Evolutionary conservation across 805 yeast species (phyloP).

Genomic region (Metschnikowia bowlesiae): DNA sequence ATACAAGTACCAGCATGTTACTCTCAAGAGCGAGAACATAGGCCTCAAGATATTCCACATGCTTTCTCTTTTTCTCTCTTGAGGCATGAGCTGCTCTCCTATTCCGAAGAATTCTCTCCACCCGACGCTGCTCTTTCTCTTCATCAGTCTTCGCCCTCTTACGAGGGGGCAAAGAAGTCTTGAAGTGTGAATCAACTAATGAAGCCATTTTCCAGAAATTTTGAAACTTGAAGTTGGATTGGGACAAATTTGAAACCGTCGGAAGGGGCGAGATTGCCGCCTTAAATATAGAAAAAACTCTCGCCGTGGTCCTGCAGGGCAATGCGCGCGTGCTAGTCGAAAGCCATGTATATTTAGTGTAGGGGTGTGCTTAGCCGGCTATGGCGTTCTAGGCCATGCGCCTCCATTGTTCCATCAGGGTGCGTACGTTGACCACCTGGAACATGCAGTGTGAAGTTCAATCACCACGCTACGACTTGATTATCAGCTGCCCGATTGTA

Average conservation of each 20-base stretch:
- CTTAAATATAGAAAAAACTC: neutral
- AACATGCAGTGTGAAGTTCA: neutral
- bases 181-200: constrained; percentile 22
- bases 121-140: constrained; percentile 94
- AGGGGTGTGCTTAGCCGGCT: constrained; percentile 2
- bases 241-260: neutral
- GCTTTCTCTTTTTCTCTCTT: constrained; percentile 91
- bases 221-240: neutral
- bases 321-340: constrained; percentile 1
- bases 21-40: constrained; percentile 45
- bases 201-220: constrained; percentile 8
- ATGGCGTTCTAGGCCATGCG: constrained; percentile 4
- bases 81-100: constrained; percentile 97
- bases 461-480: neutral
- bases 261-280: neutral
- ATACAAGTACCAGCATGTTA: constrained; percentile 23
- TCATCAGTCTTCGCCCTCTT: constrained; percentile 95
- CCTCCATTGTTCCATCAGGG: neutral
- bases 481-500: neutral
- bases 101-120: constrained; percentile 88
- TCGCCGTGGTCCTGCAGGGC: neutral
- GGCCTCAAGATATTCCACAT: constrained; percentile 77
- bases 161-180: constrained; percentile 75
- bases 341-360: neutral
- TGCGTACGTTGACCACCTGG: neutral